Base-by-base conservation (phyloP, 1,284 basidiomycete genomes). In the Uromyces viciae-fabae region DNA sequence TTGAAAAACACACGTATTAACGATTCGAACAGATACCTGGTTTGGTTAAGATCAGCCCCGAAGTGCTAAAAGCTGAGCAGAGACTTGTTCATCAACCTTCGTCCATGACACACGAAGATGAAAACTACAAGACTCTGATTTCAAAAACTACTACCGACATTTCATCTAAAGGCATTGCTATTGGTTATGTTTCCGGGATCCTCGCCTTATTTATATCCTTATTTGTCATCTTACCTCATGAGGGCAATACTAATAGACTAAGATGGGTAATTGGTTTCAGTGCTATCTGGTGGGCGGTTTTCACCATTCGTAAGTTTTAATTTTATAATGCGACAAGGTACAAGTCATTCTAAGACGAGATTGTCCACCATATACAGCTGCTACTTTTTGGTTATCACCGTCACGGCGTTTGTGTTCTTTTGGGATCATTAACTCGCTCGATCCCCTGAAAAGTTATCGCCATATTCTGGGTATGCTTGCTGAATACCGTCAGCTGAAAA, bases 201-300 rank as follows among this genome's bases (percentile, higher is more conserved):
- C 84, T 89, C 7, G 87, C 92, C 8, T 88, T 94, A 2, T 87
- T 92, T 28, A 86, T 92, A 1, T 89, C 93, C 0, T 88, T 96
- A 38, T 86, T 94, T 0, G 91, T 93, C 0, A 92, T 95, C 22
- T 90, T 89, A 0, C 84, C 87, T 7, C 85, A 92, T 19, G 86
- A 89, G 5, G 92, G 92, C 0, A 91, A 91, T 8, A 94, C 92
- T 0, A 90, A 90, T 82, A 88, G 91, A 0, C 87, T 96, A 3
- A 88, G 92, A 9, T 88, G 94, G 0, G 92, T 92, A 0, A 92
- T 95, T 43, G 92, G 92, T 0, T 85, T 92, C 5, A 93, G 91
- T 83, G 94, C 93, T 0, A 86, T 92, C 0, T 94, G 93, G 92
- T 95, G 94, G 94, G 91, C 90, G 0, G 68, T 91, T 0, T 93